Evolutionary conservation across 2,329 filamentous ascomycete genomes (phyloP).

Genomic region (Aspergillus pseudoviridinutans): DNA sequence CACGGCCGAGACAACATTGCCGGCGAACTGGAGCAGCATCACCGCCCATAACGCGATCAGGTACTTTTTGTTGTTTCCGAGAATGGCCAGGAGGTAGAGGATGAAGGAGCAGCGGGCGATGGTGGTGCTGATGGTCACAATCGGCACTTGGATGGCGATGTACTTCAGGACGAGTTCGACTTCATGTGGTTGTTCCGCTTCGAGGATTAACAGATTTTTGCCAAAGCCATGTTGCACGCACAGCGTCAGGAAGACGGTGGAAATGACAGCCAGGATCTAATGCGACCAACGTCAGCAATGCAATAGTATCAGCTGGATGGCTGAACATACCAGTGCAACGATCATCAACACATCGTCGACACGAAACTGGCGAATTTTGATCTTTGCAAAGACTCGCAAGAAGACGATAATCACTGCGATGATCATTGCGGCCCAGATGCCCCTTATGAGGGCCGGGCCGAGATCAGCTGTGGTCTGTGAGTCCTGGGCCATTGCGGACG

Average conservation of each 20-base stretch:
- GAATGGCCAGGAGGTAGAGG: constrained; percentile 24
- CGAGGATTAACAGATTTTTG: constrained; percentile 12
- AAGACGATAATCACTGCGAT: constrained; percentile 24
- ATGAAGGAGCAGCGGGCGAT: constrained; percentile 27
- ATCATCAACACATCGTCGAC: constrained; percentile 30
- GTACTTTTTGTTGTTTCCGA: constrained; percentile 22
- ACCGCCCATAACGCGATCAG: constrained; percentile 20
- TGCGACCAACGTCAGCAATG: not conserved
- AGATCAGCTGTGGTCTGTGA: constrained; percentile 7
- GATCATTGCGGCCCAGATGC: constrained; percentile 26
- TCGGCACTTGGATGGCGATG: constrained; percentile 23
- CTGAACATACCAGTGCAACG: constrained; percentile 18
- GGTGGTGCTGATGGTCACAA: constrained; percentile 28
- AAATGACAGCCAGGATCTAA: constrained; percentile 21
- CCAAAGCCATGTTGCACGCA: constrained; percentile 28
- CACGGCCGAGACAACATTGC: constrained; percentile 24
- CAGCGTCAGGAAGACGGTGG: constrained; percentile 21
- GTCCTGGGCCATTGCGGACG: not conserved
- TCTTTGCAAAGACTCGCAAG: constrained; percentile 25
- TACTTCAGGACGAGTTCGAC: constrained; percentile 21
- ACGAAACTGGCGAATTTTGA: constrained; percentile 26
- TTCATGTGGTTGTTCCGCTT: constrained; percentile 1
- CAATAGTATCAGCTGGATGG: not conserved
- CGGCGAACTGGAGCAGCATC: constrained; percentile 21
- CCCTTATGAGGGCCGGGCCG: constrained; percentile 20